These are phyloP conservation scores for Alternaria gaisen DNA, from an alignment of 2,329 filamentous ascomycete genomes.

Conservation along the genomic window DNA sequence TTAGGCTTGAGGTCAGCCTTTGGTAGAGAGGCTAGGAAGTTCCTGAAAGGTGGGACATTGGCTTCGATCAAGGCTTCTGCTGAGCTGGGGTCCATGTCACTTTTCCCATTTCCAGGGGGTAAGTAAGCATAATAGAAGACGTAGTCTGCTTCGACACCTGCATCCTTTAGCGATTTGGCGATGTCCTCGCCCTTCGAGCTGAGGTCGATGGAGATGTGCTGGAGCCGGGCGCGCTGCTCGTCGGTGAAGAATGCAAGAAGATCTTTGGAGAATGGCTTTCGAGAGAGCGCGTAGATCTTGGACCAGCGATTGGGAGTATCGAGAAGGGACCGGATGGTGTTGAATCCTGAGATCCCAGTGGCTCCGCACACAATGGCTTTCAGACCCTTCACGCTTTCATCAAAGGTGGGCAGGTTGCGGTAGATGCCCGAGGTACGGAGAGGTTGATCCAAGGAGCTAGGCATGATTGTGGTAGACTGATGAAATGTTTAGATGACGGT, in stretches of 20 bases:
- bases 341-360: constrained; percentile 24
- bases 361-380: constrained; percentile 23
- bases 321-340: constrained; percentile 15
- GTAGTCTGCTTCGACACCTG: constrained; percentile 7
- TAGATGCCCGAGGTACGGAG: constrained; percentile 24
- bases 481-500: neutral
- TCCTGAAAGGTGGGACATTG: constrained; percentile 19
- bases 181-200: constrained; percentile 11
- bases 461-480: constrained; percentile 1
- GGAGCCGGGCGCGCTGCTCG: constrained; percentile 13
- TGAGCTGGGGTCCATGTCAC: constrained; percentile 12
- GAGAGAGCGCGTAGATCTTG: constrained; percentile 20
- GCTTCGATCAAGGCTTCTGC: constrained; percentile 16
- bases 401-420: constrained; percentile 24
- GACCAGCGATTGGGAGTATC: constrained; percentile 21
- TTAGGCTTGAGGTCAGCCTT: constrained; percentile 16
- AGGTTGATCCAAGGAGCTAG: constrained; percentile 11
- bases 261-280: constrained; percentile 7
- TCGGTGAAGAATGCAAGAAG: constrained; percentile 12
- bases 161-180: constrained; percentile 11
- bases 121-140: constrained; percentile 29
- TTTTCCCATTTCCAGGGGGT: constrained; percentile 11
- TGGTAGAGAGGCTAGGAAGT: constrained; percentile 16
- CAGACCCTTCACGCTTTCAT: constrained; percentile 9
- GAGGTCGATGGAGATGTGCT: constrained; percentile 23